These are phyloP conservation scores for Schizosaccharomyces versatilis DNA, from an alignment of 1,139 yeast species.

Conservation along the genomic window DNA sequence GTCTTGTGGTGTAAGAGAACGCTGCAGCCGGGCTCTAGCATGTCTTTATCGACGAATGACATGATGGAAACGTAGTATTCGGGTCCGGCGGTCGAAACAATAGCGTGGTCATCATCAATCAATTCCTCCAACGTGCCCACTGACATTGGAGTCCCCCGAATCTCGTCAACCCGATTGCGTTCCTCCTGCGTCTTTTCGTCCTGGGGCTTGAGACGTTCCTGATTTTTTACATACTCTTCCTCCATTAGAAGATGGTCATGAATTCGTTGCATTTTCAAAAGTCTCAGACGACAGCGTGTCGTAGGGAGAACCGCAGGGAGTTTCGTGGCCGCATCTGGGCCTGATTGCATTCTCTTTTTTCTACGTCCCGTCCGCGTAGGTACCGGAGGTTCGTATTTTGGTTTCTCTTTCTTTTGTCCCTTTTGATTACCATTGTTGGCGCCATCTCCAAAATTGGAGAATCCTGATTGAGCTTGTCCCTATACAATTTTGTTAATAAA, in stretches of 20 bases:
- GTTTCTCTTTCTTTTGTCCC: conserved; percentile 25
- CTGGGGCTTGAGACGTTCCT: conserved; percentile 84
- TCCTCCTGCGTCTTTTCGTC: conserved; percentile 95
- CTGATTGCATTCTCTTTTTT: conserved; percentile 37
- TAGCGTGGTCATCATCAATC: conserved; percentile 95
- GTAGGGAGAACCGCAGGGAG: conserved; percentile 79
- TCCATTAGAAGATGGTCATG: conserved; percentile 87
- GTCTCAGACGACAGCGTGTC: conserved; percentile 77
- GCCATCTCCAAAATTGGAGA: conserved; percentile 2
- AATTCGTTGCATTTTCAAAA: conserved; percentile 81
- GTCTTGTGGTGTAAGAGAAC: conserved; percentile 89
- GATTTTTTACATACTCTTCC: conserved; percentile 88
- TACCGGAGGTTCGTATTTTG: conserved; percentile 95
- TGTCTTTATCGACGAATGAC: conserved; percentile 93
- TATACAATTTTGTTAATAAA: background rate
- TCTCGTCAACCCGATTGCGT: conserved; percentile 79
- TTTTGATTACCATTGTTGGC: background rate
- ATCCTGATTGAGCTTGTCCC: conserved; percentile 3
- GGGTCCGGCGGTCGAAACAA: conserved; percentile 88
- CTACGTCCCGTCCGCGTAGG: conserved; percentile 80
- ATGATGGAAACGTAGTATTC: conserved; percentile 89
- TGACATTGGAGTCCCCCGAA: conserved; percentile 91
- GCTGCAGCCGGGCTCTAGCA: conserved; percentile 94
- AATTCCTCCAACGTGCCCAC: conserved; percentile 93
- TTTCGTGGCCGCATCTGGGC: conserved; percentile 72